Evolutionary conservation across 2,329 filamentous ascomycete genomes (phyloP), one percentile per base, ranked within the genome.

Genomic region (Neofusicoccum sp.): DNA sequence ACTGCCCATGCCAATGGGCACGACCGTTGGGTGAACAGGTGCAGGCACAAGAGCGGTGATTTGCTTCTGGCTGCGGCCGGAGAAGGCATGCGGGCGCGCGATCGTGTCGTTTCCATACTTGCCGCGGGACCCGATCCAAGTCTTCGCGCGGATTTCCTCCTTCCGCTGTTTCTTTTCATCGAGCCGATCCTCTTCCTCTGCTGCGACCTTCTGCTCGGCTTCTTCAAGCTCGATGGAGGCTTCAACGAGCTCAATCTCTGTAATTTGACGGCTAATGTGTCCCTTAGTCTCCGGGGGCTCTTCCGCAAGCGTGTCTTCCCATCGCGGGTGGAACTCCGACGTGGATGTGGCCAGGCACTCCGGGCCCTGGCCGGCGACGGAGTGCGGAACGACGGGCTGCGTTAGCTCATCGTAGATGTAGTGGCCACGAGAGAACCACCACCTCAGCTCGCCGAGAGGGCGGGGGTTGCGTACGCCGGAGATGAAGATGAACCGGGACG

Each of bases 351-450:
- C 14, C 4, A 56, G 38, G 38, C 51, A 38, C 4, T 56, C 51
- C 0, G 51, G 51, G 1, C 51, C 51, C 8, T 28, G 24, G 38
- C 51, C 51, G n/a, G 36, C 51, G 26, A 56, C 36, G 3, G 36
- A 30, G 14, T 24, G 6, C 3, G 51, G 51, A 6, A 56, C 24
- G 28, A 43, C 51, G 5, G 51, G 51, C 4, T 14, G 3, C 14
- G 26, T 24, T 11, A 56, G 26, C 38, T 56, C 38, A 28, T 56
- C 51, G 38, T 56, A 56, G 51, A 56, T 43, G 38, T 43, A 24
- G 7, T 28, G 51, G 8, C 51, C 51, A 6, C 51, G 51, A n/a
- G 14, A 20, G 38, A 43, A 43, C 51, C 51, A 56, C 9, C 43
- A 28, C 2, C 51, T 26, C 9, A 56, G 38, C 8, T 43, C 36